These are phyloP conservation scores for Croton setiger DNA, from an alignment of 441 rosid genomes.

Conservation along the genomic window DNA sequence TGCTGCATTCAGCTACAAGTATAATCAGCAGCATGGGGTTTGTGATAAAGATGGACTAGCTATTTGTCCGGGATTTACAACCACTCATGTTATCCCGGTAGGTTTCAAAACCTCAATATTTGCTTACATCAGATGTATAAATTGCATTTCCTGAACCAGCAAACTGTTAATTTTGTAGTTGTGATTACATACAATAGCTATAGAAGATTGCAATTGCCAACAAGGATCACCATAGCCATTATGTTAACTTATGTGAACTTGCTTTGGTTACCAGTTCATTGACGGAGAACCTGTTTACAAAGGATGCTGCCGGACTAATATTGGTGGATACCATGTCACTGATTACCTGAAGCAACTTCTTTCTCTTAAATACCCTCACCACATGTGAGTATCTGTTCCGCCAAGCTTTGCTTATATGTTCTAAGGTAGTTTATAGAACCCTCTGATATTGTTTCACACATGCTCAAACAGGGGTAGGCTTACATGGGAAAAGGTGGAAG, in stretches of 20 bases:
- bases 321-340: constrained; percentile 90
- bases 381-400: constrained; percentile 47
- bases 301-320: constrained; percentile 78
- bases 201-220: background rate
- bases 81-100: constrained; percentile 88
- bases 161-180: background rate
- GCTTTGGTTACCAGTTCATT: constrained; percentile 55
- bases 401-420: constrained; percentile 16
- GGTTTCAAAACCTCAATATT: constrained; percentile 16
- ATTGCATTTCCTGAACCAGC: constrained; percentile 1
- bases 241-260: background rate
- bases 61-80: constrained; percentile 76
- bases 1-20: constrained; percentile 91
- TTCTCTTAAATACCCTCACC: constrained; percentile 89
- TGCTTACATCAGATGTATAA: constrained; percentile 5
- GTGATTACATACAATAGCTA: background rate
- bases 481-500: constrained; percentile 93
- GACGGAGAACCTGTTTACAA: constrained; percentile 78
- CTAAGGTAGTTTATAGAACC: background rate
- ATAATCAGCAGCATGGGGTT: constrained; percentile 73
- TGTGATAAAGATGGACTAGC: constrained; percentile 84
- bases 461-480: constrained; percentile 54
- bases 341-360: constrained; percentile 90
- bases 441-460: constrained; percentile 14
- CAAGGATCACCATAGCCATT: background rate